phyloP scores from a whole-genome alignment of 75 land plant genomes.

The Selaginella moellendorffii region DNA sequence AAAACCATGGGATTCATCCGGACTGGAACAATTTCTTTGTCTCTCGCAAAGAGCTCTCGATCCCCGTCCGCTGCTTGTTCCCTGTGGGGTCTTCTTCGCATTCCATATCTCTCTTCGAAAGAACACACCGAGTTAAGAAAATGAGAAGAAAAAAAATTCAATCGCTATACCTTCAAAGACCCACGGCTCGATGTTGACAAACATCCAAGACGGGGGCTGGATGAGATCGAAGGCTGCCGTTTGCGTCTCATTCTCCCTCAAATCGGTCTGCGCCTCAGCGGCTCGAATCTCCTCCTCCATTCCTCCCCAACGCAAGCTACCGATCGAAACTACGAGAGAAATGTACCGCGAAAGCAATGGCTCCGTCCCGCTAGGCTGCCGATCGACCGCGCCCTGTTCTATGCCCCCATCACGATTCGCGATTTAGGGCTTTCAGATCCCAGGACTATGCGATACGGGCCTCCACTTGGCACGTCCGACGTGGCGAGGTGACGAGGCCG shows the following conservation, averaged over 20 bases:
- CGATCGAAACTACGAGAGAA: no score
- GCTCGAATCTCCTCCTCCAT: neutral
- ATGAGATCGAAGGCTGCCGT: neutral
- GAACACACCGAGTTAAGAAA: no score
- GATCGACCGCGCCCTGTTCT: no score
- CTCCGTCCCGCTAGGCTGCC: no score
- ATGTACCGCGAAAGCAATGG: no score
- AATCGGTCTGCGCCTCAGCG: neutral
- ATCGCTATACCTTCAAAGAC: neutral
- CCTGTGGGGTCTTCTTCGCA: neutral
- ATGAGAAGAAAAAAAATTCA: no score
- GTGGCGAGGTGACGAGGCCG: no score
- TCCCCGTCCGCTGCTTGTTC: neutral
- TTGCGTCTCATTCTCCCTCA: neutral
- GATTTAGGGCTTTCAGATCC: no score
- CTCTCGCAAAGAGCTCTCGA: neutral
- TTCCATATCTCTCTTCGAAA: neutral
- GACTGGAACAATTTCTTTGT: neutral
- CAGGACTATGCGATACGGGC: no score
- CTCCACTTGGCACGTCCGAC: no score
- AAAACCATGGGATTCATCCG: neutral
- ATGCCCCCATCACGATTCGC: no score
- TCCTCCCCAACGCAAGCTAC: no score
- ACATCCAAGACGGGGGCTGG: neutral
- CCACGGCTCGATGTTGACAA: neutral